Conservation (phyloP, 2,329 filamentous ascomycete species). For the Akanthomyces dipterigenus region DNA sequence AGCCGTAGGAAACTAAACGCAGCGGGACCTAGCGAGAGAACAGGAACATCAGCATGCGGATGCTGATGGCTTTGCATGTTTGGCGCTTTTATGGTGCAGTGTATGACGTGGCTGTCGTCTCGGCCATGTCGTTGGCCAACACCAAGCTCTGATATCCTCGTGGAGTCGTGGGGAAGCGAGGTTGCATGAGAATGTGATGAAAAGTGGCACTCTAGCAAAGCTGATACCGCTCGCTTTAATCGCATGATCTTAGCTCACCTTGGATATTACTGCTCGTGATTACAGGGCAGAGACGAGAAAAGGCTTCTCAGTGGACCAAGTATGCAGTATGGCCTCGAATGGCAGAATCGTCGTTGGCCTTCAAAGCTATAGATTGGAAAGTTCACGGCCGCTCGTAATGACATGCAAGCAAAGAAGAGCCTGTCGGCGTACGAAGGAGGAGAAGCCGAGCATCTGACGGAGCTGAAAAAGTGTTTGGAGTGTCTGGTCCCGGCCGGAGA, state of each 20-base stretch:
- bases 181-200: too few species aligned
- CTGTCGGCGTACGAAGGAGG: background rate
- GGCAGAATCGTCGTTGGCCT: too few species aligned
- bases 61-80: background rate
- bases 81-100: background rate
- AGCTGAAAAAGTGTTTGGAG: background rate
- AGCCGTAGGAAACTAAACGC: background rate
- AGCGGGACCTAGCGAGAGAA: background rate
- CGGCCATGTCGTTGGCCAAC: background rate
- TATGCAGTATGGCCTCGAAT: too few species aligned
- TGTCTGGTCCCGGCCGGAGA: background rate
- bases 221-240: background rate
- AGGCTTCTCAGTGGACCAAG: too few species aligned
- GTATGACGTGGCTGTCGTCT: background rate
- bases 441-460: background rate
- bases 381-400: background rate
- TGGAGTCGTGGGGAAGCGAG: background rate
- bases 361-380: background rate
- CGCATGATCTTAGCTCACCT: background rate
- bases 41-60: background rate
- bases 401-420: too few species aligned
- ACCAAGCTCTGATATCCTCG: background rate
- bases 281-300: background rate
- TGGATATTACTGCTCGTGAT: background rate
- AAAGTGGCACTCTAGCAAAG: background rate